Evolutionary conservation across 1,284 basidiomycete genomes (phyloP).

Genomic region (Sporisorium reilianum): DNA sequence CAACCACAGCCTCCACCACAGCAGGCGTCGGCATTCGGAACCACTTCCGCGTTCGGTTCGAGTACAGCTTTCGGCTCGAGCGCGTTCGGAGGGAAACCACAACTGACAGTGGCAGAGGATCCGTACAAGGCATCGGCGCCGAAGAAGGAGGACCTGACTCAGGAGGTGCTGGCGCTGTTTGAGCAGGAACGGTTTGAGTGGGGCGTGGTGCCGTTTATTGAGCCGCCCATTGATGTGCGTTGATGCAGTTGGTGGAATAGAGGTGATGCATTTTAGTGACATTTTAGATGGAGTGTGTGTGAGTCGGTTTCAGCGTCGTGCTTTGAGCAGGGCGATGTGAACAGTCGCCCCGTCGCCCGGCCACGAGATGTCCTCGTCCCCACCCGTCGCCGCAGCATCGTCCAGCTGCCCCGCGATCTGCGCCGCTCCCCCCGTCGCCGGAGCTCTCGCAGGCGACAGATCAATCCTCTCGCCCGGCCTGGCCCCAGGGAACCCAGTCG

Average conservation of each 20-base stretch:
- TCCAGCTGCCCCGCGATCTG: constrained; percentile 29
- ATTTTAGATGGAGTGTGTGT: too few species aligned
- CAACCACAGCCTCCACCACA: neutral
- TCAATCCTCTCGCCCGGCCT: constrained; percentile 39
- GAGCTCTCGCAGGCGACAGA: constrained; percentile 30
- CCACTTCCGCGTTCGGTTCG: constrained; percentile 12
- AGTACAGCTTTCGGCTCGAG: neutral
- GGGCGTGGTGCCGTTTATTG: constrained; percentile 40
- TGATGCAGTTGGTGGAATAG: too few species aligned
- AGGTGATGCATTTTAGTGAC: too few species aligned
- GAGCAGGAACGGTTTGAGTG: constrained; percentile 30
- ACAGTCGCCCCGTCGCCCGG: constrained; percentile 39
- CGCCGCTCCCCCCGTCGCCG: constrained; percentile 1
- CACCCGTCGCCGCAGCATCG: neutral
- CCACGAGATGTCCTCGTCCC: constrained; percentile 29
- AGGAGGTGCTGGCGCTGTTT: constrained; percentile 24
- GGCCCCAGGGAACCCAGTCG: constrained; percentile 22
- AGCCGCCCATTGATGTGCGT: constrained; percentile 49
- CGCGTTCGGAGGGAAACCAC: neutral
- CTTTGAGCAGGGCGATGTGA: constrained; percentile 42
- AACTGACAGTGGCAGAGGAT: constrained; percentile 11
- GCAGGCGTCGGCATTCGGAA: constrained; percentile 17
- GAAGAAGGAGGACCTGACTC: constrained; percentile 29
- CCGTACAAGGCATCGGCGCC: constrained; percentile 28
- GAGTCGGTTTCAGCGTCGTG: neutral